phyloP scores from a whole-genome alignment of 805 yeast genomes.

The Tetrapisispora namnaoensis region DNA sequence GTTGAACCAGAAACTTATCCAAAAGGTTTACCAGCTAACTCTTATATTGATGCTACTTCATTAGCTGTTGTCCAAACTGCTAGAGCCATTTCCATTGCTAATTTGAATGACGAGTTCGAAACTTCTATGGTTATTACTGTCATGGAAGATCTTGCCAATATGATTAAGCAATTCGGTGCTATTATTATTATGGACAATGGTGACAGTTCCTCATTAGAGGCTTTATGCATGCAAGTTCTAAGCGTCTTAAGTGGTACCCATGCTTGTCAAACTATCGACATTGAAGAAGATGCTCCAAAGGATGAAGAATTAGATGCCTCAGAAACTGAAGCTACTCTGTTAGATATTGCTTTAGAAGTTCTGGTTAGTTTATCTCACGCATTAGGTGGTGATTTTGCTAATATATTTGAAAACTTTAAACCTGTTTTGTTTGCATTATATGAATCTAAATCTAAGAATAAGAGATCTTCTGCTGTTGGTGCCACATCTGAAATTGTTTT shows the following conservation, averaged over 20 bases:
- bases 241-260: slow-evolving; percentile 73
- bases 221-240: slow-evolving; percentile 61
- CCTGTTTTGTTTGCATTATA: slow-evolving; percentile 49
- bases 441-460: slow-evolving; percentile 53
- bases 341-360: slow-evolving; percentile 80
- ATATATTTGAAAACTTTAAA: slow-evolving; percentile 64
- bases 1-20: slow-evolving; percentile 45
- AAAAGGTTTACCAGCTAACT: slow-evolving; percentile 51
- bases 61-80: slow-evolving; percentile 53
- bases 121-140: slow-evolving; percentile 69
- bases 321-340: slow-evolving; percentile 56
- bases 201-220: slow-evolving; percentile 50
- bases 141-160: slow-evolving; percentile 63
- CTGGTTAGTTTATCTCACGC: slow-evolving; percentile 65
- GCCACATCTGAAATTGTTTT: slow-evolving; percentile 81
- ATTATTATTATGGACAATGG: slow-evolving; percentile 50
- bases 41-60: slow-evolving; percentile 50
- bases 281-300: slow-evolving; percentile 50
- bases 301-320: slow-evolving; percentile 48
- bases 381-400: slow-evolving; percentile 69
- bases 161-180: slow-evolving; percentile 63
- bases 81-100: slow-evolving; percentile 52
- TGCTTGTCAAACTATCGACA: slow-evolving; percentile 70
- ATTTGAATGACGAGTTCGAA: slow-evolving; percentile 74
- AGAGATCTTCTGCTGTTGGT: slow-evolving; percentile 79